Evolutionary conservation across 495 filamentous ascomycete species (phyloP).

Genomic region (Neurospora sp.): DNA sequence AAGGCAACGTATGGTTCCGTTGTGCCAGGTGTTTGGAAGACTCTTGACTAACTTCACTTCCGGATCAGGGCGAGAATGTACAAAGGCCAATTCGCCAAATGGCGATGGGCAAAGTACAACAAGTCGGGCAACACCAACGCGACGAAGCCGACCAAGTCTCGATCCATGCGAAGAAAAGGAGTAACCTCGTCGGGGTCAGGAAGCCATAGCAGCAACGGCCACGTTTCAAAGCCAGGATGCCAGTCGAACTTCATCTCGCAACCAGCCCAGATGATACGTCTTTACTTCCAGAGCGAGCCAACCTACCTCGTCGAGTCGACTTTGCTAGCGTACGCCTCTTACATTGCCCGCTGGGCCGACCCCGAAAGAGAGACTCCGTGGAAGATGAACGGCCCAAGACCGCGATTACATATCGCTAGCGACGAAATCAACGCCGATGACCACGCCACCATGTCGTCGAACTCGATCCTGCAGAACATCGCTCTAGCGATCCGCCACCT

Average conservation of each 20-base stretch:
- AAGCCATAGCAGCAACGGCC: not conserved
- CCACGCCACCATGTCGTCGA: not conserved
- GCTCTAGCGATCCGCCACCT: conserved; percentile 13
- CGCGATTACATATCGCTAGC: not conserved
- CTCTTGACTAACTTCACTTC: not conserved
- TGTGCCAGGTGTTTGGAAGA: not conserved
- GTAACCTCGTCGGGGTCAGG: not conserved
- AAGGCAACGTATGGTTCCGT: conserved; percentile 21
- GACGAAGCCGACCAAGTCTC: conserved; percentile 3
- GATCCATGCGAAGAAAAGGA: not conserved
- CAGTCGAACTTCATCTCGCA: not conserved
- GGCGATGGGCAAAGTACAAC: conserved; percentile 28
- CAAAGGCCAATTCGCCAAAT: conserved; percentile 27
- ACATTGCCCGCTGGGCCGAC: conserved; percentile 8
- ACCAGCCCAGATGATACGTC: not conserved
- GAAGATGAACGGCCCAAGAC: not conserved
- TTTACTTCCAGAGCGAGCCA: conserved; percentile 5
- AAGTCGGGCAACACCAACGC: conserved; percentile 7
- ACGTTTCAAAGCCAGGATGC: not conserved
- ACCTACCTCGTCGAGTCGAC: conserved; percentile 4
- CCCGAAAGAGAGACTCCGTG: conserved; percentile 3
- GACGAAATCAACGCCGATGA: not conserved
- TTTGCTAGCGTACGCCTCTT: conserved; percentile 3
- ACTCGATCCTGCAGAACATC: conserved; percentile 19
- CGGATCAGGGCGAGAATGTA: conserved; percentile 23